phyloP scores from a whole-genome alignment of 495 filamentous ascomycete genomes.

The Chaetomium fimeti region DNA sequence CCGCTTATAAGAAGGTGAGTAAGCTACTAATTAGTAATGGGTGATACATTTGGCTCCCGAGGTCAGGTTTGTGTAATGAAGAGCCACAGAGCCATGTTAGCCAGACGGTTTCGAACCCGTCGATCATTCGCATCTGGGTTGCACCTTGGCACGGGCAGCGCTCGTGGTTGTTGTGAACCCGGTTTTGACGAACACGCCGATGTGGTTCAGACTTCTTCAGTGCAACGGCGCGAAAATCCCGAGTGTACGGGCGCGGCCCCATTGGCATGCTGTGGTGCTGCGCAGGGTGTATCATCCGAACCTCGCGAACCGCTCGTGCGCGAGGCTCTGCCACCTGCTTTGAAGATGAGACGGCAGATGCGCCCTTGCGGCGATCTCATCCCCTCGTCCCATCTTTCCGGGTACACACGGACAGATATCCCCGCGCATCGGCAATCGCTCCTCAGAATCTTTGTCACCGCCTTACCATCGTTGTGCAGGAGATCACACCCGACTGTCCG shows the following conservation, averaged over 20 bases:
- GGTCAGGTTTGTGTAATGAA: not conserved
- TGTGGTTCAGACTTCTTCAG: not conserved
- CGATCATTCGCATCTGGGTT: constrained; percentile 2
- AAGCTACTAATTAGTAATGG: not conserved
- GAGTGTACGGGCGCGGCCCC: not conserved
- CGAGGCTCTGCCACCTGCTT: not conserved
- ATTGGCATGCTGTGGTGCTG: not conserved
- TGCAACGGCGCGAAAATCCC: not conserved
- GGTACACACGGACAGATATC: not conserved
- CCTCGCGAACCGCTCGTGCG: not conserved
- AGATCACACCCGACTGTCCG: constrained; percentile 1
- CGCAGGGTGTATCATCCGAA: not conserved
- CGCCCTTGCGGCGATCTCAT: not conserved
- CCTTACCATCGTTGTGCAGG: not conserved
- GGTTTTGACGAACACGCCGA: not conserved
- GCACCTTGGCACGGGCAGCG: not conserved
- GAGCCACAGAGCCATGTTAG: not conserved
- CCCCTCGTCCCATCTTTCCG: constrained; percentile 8
- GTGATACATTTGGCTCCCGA: not conserved
- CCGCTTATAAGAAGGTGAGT: not conserved
- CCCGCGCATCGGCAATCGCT: constrained; percentile 7
- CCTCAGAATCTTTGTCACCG: not conserved
- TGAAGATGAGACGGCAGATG: constrained; percentile 14
- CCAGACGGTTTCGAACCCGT: constrained; percentile 7
- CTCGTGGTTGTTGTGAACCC: constrained; percentile 3